A percentile compares a stretch with the other conserved stretches of the same genome.
phyloP scores from a whole-genome alignment of 163 green algal species.

The Volvox carteri region DNA sequence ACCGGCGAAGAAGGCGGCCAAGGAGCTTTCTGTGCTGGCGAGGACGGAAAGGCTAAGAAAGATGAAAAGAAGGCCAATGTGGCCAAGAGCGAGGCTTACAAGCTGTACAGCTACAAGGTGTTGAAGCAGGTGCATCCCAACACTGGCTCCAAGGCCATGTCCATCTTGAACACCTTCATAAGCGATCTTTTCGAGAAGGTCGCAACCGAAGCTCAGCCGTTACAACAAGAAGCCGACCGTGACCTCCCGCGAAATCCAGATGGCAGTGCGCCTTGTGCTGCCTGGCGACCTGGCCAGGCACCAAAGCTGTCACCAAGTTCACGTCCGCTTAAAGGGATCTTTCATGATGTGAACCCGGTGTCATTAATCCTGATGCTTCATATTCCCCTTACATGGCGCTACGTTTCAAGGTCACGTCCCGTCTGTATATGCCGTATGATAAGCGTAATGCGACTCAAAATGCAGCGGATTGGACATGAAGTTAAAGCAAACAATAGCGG shows the following conservation, averaged over 20 bases:
- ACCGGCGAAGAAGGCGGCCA: neutral
- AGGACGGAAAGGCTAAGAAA: neutral
- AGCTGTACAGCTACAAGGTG: slow-evolving; percentile 18
- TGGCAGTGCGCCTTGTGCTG: slow-evolving; percentile 83
- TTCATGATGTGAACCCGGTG: neutral
- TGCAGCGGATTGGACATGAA: too few species aligned
- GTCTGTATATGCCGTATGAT: too few species aligned
- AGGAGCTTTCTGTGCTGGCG: neutral
- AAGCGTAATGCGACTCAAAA: too few species aligned
- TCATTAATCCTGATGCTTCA: neutral
- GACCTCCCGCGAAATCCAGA: slow-evolving; percentile 89
- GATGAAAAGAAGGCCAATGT: neutral
- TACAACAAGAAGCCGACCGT: slow-evolving; percentile 98
- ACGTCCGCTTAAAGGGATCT: neutral
- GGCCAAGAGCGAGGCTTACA: slow-evolving; percentile 3
- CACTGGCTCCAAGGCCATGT: too few species aligned
- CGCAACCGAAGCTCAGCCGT: slow-evolving; percentile 1
- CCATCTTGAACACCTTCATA: slow-evolving; percentile 14
- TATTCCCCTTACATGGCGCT: too few species aligned
- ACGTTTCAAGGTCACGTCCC: too few species aligned
- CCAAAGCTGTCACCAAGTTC: slow-evolving; percentile 19
- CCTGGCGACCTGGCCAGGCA: slow-evolving; percentile 95
- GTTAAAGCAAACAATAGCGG: too few species aligned
- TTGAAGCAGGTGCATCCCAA: slow-evolving; percentile 8
- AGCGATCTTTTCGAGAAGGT: slow-evolving; percentile 13